A percentile compares a stretch with the other conserved stretches of the same genome.
Evolutionary conservation across 352 stramenopile species (phyloP).

Genomic region (Lagenidium giganteum): DNA sequence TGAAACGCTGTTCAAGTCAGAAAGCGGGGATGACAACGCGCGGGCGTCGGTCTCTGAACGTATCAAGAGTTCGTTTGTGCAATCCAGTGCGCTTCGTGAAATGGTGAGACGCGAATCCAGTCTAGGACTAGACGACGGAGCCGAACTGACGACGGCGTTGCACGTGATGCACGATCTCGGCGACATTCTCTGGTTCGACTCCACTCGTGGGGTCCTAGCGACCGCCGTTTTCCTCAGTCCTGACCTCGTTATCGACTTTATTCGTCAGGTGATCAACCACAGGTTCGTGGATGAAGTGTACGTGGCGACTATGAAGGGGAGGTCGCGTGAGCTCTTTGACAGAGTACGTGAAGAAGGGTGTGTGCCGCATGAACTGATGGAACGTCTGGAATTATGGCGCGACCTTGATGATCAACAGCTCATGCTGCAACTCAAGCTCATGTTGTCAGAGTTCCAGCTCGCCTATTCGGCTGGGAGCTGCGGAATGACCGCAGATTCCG

Average conservation of each 20-base stretch:
- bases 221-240: background rate
- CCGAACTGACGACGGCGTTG: constrained; percentile 8
- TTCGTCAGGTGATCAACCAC: constrained; percentile 13
- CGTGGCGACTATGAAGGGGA: background rate
- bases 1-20: constrained; percentile 3
- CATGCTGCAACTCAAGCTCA: constrained; percentile 19
- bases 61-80: constrained; percentile 1
- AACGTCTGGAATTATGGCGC: constrained; percentile 6
- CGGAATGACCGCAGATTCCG: constrained; percentile 6
- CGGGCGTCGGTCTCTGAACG: background rate
- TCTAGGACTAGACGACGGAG: too few species aligned
- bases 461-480: constrained; percentile 15
- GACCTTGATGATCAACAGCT: constrained; percentile 20
- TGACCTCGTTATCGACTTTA: background rate
- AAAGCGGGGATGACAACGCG: background rate
- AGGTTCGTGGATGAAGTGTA: background rate
- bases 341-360: background rate
- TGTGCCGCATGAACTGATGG: constrained; percentile 4
- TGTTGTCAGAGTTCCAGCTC: constrained; percentile 21
- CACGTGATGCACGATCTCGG: constrained; percentile 12
- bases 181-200: constrained; percentile 18
- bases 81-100: too few species aligned
- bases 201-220: background rate
- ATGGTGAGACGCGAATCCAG: too few species aligned
- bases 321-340: too few species aligned